phyloP scores from a whole-genome alignment of 1,284 basidiomycete species.

The Coriolopsis trogii region DNA sequence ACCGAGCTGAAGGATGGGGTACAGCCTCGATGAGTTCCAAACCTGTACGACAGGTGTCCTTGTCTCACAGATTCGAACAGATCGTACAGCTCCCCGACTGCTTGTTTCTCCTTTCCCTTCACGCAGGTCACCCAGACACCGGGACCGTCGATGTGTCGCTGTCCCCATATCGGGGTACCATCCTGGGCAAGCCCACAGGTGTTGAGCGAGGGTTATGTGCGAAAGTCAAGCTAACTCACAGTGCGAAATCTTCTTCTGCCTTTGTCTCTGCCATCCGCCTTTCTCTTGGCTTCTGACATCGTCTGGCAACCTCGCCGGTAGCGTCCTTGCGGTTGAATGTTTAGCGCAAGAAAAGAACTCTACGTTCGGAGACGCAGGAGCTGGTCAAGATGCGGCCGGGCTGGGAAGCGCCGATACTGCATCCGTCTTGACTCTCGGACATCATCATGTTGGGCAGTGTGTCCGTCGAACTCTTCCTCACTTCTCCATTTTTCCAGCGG shows the following conservation, averaged over 20 bases:
- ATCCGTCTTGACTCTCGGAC: conserved; percentile 5
- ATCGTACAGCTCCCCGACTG: conserved; percentile 75
- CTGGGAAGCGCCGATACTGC: conserved; percentile 1
- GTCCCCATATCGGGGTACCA: conserved; percentile 66
- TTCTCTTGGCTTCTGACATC: conserved; percentile 33
- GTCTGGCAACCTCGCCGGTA: no score
- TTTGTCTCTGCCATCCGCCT: conserved; percentile 28
- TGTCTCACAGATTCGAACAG: conserved; percentile 72
- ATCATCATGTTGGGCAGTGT: conserved; percentile 12
- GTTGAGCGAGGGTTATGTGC: not conserved
- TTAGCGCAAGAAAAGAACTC: not conserved
- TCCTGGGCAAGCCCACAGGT: conserved; percentile 45
- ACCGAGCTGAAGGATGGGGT: conserved; percentile 52
- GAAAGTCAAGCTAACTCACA: conserved; percentile 17
- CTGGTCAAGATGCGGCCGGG: not conserved
- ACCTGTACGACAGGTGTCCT: not conserved
- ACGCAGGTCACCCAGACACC: conserved; percentile 83
- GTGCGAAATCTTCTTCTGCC: conserved; percentile 28
- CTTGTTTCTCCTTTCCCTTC: conserved; percentile 78
- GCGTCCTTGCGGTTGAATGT: not conserved
- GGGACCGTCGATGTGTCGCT: conserved; percentile 69
- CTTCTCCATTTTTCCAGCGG: not conserved
- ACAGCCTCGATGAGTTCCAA: not conserved
- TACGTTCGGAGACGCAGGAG: not conserved
- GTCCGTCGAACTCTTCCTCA: not conserved